These are phyloP conservation scores for Exophiala bonariae DNA, from an alignment of 2,329 filamentous ascomycete species.

Conservation along the genomic window DNA sequence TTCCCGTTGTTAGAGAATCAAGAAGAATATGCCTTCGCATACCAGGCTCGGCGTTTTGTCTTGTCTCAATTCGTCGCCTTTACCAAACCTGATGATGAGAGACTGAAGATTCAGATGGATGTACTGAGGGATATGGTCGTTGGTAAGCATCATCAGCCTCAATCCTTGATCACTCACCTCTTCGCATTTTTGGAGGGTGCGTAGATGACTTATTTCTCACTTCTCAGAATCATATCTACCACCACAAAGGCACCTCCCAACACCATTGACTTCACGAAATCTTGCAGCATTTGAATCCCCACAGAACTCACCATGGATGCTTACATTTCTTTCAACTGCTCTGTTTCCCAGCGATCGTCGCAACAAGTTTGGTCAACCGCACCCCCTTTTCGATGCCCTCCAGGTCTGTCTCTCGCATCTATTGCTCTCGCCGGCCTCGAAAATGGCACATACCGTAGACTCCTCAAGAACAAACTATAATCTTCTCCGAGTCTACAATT, in stretches of 20 bases:
- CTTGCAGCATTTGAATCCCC: slow-evolving; percentile 23
- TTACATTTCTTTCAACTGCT: slow-evolving; percentile 19
- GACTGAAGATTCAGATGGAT: slow-evolving; percentile 33
- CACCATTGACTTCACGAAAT: slow-evolving; percentile 22
- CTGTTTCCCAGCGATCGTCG: slow-evolving; percentile 13
- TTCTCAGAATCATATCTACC: slow-evolving; percentile 22
- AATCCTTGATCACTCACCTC: no score
- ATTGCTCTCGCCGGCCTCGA: slow-evolving; percentile 24
- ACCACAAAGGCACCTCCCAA: slow-evolving; percentile 8
- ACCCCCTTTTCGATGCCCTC: slow-evolving; percentile 27
- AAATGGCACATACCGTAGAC: slow-evolving; percentile 13
- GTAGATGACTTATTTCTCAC: neutral
- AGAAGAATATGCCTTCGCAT: slow-evolving; percentile 34
- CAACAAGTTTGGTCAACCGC: slow-evolving; percentile 17
- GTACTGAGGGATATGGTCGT: slow-evolving; percentile 28
- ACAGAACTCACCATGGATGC: slow-evolving; percentile 21
- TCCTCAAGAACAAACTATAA: slow-evolving; percentile 25
- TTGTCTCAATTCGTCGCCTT: slow-evolving; percentile 33
- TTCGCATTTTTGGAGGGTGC: neutral
- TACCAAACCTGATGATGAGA: slow-evolving; percentile 27
- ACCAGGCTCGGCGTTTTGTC: slow-evolving; percentile 37
- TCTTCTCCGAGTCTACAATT: slow-evolving; percentile 30
- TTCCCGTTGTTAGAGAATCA: slow-evolving; percentile 24
- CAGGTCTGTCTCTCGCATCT: slow-evolving; percentile 35
- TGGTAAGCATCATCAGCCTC: slow-evolving; percentile 16